Conservation (phyloP, 2,329 filamentous ascomycete genomes). For the Fusarium drepaniforme region DNA sequence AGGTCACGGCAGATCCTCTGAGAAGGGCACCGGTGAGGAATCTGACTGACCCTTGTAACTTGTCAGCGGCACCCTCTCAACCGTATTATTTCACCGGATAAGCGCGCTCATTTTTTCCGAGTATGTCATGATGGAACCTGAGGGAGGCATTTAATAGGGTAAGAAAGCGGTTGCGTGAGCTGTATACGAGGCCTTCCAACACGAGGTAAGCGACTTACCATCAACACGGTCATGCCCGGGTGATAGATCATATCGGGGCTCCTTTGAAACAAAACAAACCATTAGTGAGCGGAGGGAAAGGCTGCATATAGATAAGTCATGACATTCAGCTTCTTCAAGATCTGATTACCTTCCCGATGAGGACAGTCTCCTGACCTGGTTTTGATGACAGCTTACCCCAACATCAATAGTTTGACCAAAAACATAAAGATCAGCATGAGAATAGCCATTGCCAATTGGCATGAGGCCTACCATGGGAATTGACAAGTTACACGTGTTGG, state of each 20-base stretch:
- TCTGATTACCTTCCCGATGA: neutral
- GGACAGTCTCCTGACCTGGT: neutral
- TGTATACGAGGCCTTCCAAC: neutral
- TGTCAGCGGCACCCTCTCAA: neutral
- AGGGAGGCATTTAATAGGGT: neutral
- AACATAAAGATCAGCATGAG: neutral
- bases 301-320: neutral
- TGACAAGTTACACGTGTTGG: neutral
- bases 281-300: neutral
- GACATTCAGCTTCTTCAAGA: conserved; percentile 2
- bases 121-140: neutral
- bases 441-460: neutral
- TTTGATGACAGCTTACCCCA: neutral
- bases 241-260: neutral
- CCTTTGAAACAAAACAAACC: neutral
- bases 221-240: neutral
- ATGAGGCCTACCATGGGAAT: neutral
- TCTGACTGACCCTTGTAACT: neutral
- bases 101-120: neutral
- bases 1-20: neutral
- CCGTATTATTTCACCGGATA: neutral
- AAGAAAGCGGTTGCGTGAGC: neutral
- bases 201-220: neutral
- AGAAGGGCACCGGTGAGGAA: neutral
- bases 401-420: neutral